These are phyloP conservation scores for Jamesozyma spencerorum DNA, from an alignment of 805 yeast genomes.

Conservation along the genomic window DNA sequence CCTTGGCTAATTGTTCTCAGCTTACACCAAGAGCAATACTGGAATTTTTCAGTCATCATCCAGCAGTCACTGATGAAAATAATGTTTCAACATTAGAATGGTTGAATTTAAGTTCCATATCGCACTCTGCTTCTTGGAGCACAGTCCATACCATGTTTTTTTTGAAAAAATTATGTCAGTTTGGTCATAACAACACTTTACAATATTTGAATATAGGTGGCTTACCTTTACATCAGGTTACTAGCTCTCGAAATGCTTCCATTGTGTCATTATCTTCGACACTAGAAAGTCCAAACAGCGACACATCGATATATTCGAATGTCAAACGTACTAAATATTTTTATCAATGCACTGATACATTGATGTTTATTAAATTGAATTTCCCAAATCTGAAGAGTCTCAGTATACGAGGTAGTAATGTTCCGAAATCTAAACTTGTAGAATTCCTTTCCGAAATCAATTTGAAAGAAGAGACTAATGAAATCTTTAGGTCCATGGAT, in stretches of 20 bases:
- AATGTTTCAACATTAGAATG: conserved; percentile 43
- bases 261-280: conserved; percentile 8
- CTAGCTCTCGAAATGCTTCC: conserved; percentile 6
- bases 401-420: conserved; percentile 29
- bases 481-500: conserved; percentile 9
- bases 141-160: conserved; percentile 43
- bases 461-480: conserved; percentile 8
- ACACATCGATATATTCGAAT: conserved; percentile 4
- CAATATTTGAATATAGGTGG: conserved; percentile 56
- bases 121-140: conserved; percentile 50
- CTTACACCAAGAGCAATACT: conserved; percentile 64
- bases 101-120: conserved; percentile 59
- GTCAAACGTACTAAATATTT: conserved; percentile 19
- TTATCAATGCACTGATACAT: conserved; percentile 26
- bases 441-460: conserved; percentile 28
- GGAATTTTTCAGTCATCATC: conserved; percentile 62
- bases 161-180: conserved; percentile 32
- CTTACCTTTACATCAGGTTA: conserved; percentile 39
- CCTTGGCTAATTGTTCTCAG: conserved; percentile 55
- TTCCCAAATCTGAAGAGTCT: conserved; percentile 32
- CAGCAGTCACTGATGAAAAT: conserved; percentile 39
- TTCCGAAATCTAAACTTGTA: conserved; percentile 28
- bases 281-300: background rate
- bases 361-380: conserved; percentile 33
- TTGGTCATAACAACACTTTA: conserved; percentile 29